Evolutionary conservation across 2,329 filamentous ascomycete genomes (phyloP), one percentile per base, ranked within the genome.

Genomic region (Aspergillus neoniger): DNA sequence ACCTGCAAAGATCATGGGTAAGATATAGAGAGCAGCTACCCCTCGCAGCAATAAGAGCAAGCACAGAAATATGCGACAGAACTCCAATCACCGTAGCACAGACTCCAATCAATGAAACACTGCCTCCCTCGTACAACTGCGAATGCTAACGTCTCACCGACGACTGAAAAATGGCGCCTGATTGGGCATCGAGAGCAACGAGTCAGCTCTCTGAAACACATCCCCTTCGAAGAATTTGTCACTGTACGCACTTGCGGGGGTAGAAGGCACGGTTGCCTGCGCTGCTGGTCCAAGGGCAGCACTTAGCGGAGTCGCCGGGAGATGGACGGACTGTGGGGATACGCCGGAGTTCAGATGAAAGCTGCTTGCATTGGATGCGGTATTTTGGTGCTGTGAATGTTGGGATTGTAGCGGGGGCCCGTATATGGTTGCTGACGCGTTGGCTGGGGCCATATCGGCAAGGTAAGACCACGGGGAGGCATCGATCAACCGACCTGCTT

Each of bases 261-360:
- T 80, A 2, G 85, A 91, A 4, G 91, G 90, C 10, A 96, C 88
- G 0, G 92, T 97, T 1, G 93, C 92, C 76, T 96, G 92, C 57
- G 92, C 91, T 19, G 93, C 93, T 5, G 93, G 92, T 0, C 93
- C 94, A 5, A 97, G 82, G 1, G 93, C 93, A 15, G 92, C 93
- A 68, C 91, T 95, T 63, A 96, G 85, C 7, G 94, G 93, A 1
- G 93, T 97, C 70, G 95, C 92, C 8, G 93, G 92, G 39, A 92
- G 78, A 10, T 85, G 81, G 9, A 84, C 79, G 21, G 82, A 81
- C 50, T 83, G 83, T 12, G 80, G 83, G 25, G 76, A 74, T 60
- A 72, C 63, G 60, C 64, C 67, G n/a, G 71, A 65, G 56, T 66
- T 69, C 54, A 69, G 64, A 51, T 70, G 65, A 52, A 67, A 68